Percentiles rank a stretch among this genome's conserved stretches.
Evolutionary conservation across 352 stramenopile genomes (phyloP).

Genomic region (Globisporangium camurandrum): DNA sequence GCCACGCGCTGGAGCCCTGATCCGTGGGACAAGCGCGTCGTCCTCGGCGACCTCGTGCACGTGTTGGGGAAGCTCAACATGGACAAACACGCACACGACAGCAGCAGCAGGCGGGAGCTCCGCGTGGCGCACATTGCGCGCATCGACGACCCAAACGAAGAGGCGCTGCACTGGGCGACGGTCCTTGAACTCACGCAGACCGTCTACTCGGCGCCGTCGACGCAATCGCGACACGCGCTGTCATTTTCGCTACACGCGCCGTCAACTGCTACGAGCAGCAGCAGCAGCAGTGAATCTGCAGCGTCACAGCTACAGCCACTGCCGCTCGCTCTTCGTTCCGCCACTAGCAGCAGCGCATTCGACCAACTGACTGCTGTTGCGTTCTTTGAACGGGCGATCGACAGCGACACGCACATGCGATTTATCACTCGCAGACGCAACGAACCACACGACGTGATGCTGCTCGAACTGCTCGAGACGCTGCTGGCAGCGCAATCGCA

Average conservation of each 20-base stretch:
- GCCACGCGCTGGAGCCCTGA: slow-evolving; percentile 37
- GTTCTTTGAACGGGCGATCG: slow-evolving; percentile 39
- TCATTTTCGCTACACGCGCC: neutral
- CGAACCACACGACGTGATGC: slow-evolving; percentile 18
- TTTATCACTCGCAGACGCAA: slow-evolving; percentile 18
- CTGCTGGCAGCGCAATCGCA: slow-evolving; percentile 24
- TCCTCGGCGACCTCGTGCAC: slow-evolving; percentile 63
- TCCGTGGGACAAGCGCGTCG: slow-evolving; percentile 10
- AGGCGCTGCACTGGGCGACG: slow-evolving; percentile 66
- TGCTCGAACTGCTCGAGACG: slow-evolving; percentile 29
- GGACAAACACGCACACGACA: slow-evolving; percentile 31
- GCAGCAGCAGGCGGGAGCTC: slow-evolving; percentile 34
- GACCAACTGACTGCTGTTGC: slow-evolving; percentile 25
- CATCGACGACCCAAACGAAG: slow-evolving; percentile 60
- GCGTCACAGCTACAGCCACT: no score
- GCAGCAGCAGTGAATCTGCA: neutral
- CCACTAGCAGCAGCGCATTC: slow-evolving; percentile 19
- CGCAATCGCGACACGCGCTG: neutral
- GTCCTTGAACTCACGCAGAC: slow-evolving; percentile 32
- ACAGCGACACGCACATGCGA: slow-evolving; percentile 13
- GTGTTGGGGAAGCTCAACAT: slow-evolving; percentile 70
- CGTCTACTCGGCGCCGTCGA: slow-evolving; percentile 23
- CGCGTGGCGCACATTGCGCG: slow-evolving; percentile 40
- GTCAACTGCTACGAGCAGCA: neutral
- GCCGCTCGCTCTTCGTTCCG: no score